Conservation (phyloP, 1,284 basidiomycete genomes). For the Psilocybe mexicana region DNA sequence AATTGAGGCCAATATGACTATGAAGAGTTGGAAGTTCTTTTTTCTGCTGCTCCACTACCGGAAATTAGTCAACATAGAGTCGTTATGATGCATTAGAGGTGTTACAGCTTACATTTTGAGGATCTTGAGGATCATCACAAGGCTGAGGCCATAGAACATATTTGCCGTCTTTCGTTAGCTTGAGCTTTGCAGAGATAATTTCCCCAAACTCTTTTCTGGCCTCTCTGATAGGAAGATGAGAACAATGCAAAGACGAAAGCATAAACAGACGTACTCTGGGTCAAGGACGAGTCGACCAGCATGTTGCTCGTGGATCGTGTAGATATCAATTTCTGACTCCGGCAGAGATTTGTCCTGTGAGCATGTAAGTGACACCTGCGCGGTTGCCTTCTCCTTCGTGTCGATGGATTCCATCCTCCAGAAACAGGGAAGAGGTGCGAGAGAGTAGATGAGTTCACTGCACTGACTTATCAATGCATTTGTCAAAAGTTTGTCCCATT, state of each 20-base stretch:
- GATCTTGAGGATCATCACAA: slow-evolving; percentile 48
- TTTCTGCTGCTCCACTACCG: slow-evolving; percentile 38
- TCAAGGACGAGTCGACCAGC: slow-evolving; percentile 65
- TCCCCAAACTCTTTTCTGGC: slow-evolving; percentile 39
- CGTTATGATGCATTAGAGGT: not conserved
- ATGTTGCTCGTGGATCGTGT: slow-evolving; percentile 52
- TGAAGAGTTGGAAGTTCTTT: slow-evolving; percentile 57
- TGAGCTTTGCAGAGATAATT: slow-evolving; percentile 30
- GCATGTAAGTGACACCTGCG: not conserved
- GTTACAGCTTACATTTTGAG: slow-evolving; percentile 43
- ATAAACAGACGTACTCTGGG: slow-evolving; percentile 44
- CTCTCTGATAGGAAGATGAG: slow-evolving; percentile 14
- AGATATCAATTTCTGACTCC: slow-evolving; percentile 37
- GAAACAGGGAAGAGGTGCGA: not conserved
- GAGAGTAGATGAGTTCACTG: not conserved
- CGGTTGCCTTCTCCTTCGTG: not conserved
- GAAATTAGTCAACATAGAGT: not conserved
- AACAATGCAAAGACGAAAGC: not conserved
- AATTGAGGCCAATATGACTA: slow-evolving; percentile 64
- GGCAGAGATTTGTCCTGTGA: not conserved
- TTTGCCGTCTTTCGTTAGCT: slow-evolving; percentile 37
- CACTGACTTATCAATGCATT: not conserved
- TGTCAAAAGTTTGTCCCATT: not conserved
- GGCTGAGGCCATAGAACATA: slow-evolving; percentile 65
- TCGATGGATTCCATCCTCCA: not conserved